A percentile compares a stretch with the other conserved stretches of the same genome.
Evolutionary conservation across 129 eudicot genomes (phyloP).

Genomic region (Flaveria linearis): DNA sequence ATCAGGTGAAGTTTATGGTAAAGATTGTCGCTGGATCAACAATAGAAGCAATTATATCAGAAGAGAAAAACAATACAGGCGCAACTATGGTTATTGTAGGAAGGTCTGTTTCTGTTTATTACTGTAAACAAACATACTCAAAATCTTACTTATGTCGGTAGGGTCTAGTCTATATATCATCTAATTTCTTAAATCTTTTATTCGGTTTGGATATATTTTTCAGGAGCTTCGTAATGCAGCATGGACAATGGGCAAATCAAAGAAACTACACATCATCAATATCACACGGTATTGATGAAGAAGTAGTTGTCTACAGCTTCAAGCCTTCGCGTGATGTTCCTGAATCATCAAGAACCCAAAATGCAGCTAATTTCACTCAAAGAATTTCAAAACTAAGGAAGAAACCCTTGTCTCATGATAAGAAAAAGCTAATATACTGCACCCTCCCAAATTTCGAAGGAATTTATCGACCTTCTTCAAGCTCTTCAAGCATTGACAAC

Average conservation of each 20-base stretch:
- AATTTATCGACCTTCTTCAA: slow-evolving; percentile 40
- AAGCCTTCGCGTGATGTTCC: slow-evolving; percentile 20
- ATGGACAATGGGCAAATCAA: slow-evolving; percentile 21
- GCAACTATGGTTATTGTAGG: slow-evolving; percentile 44
- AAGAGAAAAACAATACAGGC: slow-evolving; percentile 37
- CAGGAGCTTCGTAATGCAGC: slow-evolving; percentile 41
- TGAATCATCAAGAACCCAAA: slow-evolving; percentile 30
- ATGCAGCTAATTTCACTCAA: background rate
- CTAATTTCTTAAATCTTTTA: no score
- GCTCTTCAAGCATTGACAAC: slow-evolving; percentile 37
- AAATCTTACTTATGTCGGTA: no score
- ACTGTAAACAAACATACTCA: no score
- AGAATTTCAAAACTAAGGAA: slow-evolving; percentile 20
- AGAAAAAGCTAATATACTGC: slow-evolving; percentile 32
- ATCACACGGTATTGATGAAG: slow-evolving; percentile 20
- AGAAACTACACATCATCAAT: slow-evolving; percentile 21
- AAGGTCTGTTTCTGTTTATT: slow-evolving; percentile 33
- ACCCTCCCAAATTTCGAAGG: slow-evolving; percentile 43
- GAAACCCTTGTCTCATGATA: slow-evolving; percentile 20
- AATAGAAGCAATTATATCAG: slow-evolving; percentile 30
- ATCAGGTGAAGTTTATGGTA: slow-evolving; percentile 47
- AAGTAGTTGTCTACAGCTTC: slow-evolving; percentile 24
- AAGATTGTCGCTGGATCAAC: slow-evolving; percentile 43
- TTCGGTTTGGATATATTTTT: background rate
- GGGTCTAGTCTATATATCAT: no score